phyloP scores from a whole-genome alignment of 225 moss, liverwort and hornwort species.

The Lunularia cruciata region DNA sequence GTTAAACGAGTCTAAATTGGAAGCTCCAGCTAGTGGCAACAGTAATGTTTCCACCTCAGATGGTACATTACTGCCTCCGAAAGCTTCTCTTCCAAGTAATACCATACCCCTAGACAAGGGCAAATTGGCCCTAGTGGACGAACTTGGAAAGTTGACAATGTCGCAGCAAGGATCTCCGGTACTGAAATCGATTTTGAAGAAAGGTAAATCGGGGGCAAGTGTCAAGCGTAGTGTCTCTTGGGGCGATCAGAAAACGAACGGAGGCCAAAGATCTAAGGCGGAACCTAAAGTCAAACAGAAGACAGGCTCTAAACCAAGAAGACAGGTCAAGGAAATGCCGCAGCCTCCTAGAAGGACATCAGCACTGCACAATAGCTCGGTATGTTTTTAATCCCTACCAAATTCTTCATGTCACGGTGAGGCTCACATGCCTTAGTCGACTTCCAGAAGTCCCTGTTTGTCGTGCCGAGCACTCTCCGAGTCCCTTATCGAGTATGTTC shows the following conservation, averaged over 20 bases:
- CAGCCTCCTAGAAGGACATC: constrained; percentile 2
- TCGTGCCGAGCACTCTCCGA: background rate
- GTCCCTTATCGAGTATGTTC: background rate
- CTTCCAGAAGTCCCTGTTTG: too few species aligned
- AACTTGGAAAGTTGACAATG: constrained; percentile 17
- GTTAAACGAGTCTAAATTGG: background rate
- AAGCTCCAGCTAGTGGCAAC: constrained; percentile 6
- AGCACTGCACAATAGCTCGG: constrained; percentile 7
- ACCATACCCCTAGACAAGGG: constrained; percentile 16
- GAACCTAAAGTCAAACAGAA: constrained; percentile 17
- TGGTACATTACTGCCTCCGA: background rate
- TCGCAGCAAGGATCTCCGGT: background rate
- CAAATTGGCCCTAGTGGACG: constrained; percentile 36
- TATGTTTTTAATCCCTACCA: background rate
- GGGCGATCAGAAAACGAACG: constrained; percentile 54
- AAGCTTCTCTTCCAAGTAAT: background rate
- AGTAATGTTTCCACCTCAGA: background rate
- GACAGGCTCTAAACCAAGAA: constrained; percentile 19
- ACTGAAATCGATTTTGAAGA: constrained; percentile 77
- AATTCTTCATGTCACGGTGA: too few species aligned
- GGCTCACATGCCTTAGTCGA: too few species aligned
- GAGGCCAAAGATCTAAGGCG: constrained; percentile 20
- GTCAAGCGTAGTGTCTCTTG: constrained; percentile 61
- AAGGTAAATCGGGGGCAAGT: constrained; percentile 33
- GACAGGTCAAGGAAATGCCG: constrained; percentile 20